Conservation (phyloP, 257 asterid species). For the Thymus quinquecostatus region DNA sequence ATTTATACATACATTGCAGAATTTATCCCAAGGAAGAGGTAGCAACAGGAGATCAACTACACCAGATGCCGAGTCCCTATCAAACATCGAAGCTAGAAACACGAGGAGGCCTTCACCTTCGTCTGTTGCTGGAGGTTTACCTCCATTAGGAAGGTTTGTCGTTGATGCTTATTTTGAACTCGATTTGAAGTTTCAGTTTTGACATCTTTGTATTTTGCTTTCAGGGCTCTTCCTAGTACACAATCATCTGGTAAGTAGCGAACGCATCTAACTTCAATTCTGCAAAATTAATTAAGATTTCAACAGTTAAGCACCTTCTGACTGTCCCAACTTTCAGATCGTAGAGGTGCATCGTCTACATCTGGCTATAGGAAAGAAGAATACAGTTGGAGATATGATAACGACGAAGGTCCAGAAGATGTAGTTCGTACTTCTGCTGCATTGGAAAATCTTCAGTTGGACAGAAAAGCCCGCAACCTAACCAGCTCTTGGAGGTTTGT, state of each 20-base stretch:
- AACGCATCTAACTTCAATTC: conserved; percentile 23
- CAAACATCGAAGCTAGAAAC: conserved; percentile 68
- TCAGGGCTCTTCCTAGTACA: conserved; percentile 82
- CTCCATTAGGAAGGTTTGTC: conserved; percentile 89
- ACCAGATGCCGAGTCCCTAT: conserved; percentile 61
- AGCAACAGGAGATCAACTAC: conserved; percentile 65
- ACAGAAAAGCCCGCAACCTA: conserved; percentile 85
- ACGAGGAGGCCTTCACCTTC: conserved; percentile 75
- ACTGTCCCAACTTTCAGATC: conserved; percentile 52
- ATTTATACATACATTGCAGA: conserved; percentile 49
- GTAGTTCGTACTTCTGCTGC: conserved; percentile 84
- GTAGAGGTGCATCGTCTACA: conserved; percentile 83
- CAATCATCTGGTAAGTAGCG: conserved; percentile 74
- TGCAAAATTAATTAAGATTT: background rate
- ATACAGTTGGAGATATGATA: conserved; percentile 81
- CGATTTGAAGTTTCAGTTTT: conserved; percentile 26
- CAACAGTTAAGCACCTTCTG: conserved; percentile 9
- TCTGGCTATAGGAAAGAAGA: conserved; percentile 94
- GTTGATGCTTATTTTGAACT: conserved; percentile 18
- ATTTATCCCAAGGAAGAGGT: conserved; percentile 88
- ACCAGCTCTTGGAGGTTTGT: conserved; percentile 90
- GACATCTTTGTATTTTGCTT: conserved; percentile 36
- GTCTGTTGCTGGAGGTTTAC: conserved; percentile 91
- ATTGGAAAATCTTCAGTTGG: conserved; percentile 92
- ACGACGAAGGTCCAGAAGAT: conserved; percentile 76